Percentiles rank a stretch among this genome's conserved stretches.
Evolutionary conservation across 495 filamentous ascomycete genomes (phyloP).

Genomic region (Penicillium argentinense): DNA sequence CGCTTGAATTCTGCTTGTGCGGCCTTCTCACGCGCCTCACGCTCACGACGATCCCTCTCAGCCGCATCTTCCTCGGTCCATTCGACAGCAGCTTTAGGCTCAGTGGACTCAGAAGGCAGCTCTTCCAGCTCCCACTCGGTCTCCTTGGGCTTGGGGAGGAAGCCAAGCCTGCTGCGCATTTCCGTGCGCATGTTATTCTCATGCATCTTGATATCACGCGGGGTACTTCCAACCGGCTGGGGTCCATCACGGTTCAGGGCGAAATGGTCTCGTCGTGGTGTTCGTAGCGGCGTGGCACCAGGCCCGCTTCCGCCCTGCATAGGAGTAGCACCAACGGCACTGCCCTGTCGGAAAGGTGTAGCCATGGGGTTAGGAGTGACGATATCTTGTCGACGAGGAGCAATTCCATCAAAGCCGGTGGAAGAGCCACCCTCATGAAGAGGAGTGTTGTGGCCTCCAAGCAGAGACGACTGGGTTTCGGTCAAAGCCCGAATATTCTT

Average conservation of each 20-base stretch:
- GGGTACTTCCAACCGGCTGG: slow-evolving; percentile 70
- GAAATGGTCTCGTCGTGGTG: slow-evolving; percentile 87
- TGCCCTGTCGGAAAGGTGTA: slow-evolving; percentile 75
- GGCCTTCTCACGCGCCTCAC: slow-evolving; percentile 65
- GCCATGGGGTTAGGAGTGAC: slow-evolving; percentile 94
- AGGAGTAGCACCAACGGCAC: slow-evolving; percentile 72
- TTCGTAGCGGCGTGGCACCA: slow-evolving; percentile 86
- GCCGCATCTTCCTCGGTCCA: slow-evolving; percentile 80
- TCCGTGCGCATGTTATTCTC: slow-evolving; percentile 70
- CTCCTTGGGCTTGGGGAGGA: slow-evolving; percentile 88
- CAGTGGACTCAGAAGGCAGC: slow-evolving; percentile 78
- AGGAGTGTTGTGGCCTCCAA: slow-evolving; percentile 92
- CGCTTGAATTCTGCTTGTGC: slow-evolving; percentile 77
- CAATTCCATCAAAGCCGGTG: slow-evolving; percentile 84
- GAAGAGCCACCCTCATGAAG: slow-evolving; percentile 77
- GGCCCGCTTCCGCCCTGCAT: slow-evolving; percentile 53
- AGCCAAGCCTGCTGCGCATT: slow-evolving; percentile 67
- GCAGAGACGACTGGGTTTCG: slow-evolving; percentile 90
- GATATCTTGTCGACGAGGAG: slow-evolving; percentile 76
- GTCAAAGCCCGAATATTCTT: slow-evolving; percentile 90
- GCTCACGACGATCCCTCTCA: slow-evolving; percentile 71
- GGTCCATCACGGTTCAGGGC: slow-evolving; percentile 70
- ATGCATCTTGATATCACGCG: slow-evolving; percentile 71
- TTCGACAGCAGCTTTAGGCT: slow-evolving; percentile 53
- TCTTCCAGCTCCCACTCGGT: slow-evolving; percentile 86